A percentile compares a stretch with the other conserved stretches of the same genome.
These are phyloP conservation scores for Daldinia eschscholtzii DNA, from an alignment of 2,329 filamentous ascomycete species.

Conservation along the genomic window DNA sequence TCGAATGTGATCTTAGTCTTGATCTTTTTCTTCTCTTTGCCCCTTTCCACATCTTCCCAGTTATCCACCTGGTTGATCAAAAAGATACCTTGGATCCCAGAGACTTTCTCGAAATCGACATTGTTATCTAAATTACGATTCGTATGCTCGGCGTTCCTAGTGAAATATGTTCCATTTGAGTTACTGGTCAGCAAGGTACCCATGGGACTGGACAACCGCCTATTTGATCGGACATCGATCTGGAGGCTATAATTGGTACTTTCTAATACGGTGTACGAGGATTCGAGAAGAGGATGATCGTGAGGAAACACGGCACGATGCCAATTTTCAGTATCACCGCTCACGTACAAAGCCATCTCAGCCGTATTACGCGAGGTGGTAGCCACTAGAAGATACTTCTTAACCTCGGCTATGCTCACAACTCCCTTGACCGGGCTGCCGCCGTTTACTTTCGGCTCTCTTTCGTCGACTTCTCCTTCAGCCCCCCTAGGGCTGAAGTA, in stretches of 20 bases:
- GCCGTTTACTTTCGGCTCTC: conserved; percentile 82
- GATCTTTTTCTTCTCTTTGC: conserved; percentile 73
- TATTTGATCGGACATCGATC: conserved; percentile 86
- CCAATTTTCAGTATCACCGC: conserved; percentile 86
- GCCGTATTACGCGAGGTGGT: conserved; percentile 82
- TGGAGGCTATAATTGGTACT: conserved; percentile 98
- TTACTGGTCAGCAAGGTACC: conserved; percentile 95
- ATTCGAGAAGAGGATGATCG: conserved; percentile 82
- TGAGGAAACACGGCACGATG: conserved; percentile 90
- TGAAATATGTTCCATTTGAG: conserved; percentile 97
- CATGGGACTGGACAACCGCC: conserved; percentile 75
- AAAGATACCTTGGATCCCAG: conserved; percentile 91
- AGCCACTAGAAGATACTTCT: conserved; percentile 88
- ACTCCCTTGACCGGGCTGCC: conserved; percentile 82
- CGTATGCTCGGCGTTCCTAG: conserved; percentile 89
- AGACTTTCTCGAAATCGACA: conserved; percentile 96
- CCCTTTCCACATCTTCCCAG: conserved; percentile 76
- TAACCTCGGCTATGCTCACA: conserved; percentile 84
- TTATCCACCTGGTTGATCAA: conserved; percentile 92
- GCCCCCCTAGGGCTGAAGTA: conserved; percentile 74
- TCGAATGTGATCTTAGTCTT: conserved; percentile 92
- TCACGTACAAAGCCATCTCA: conserved; percentile 93
- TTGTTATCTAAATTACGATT: conserved; percentile 82
- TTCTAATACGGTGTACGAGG: conserved; percentile 93
- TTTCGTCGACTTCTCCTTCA: conserved; percentile 66